These are phyloP conservation scores for Phytophthora agathidicida DNA, from an alignment of 352 stramenopile genomes.

Conservation along the genomic window DNA sequence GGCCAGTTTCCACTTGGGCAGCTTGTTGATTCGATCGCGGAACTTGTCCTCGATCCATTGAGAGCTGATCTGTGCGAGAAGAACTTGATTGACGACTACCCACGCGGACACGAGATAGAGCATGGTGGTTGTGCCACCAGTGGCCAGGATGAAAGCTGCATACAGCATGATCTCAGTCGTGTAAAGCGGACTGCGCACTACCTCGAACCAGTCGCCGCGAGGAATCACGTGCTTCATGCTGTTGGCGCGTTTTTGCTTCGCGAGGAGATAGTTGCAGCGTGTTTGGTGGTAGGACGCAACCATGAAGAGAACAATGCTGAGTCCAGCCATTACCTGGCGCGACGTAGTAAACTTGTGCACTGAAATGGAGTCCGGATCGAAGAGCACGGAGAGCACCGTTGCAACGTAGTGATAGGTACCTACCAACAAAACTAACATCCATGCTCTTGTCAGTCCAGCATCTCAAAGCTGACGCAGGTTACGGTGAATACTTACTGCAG, in stretches of 20 bases:
- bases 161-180: constrained; percentile 73
- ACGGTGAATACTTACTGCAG: constrained; percentile 41
- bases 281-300: constrained; percentile 69
- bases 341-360: constrained; percentile 22
- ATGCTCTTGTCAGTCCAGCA: constrained; percentile 12
- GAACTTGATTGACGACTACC: constrained; percentile 70
- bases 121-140: constrained; percentile 41
- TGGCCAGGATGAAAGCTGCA: constrained; percentile 48
- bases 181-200: constrained; percentile 71
- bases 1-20: constrained; percentile 51
- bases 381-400: constrained; percentile 53
- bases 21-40: constrained; percentile 32
- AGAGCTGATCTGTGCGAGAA: constrained; percentile 56
- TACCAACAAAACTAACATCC: constrained; percentile 49
- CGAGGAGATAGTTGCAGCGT: constrained; percentile 61
- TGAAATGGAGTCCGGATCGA: constrained; percentile 36
- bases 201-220: constrained; percentile 67
- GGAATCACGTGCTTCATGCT: constrained; percentile 60
- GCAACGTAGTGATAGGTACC: constrained; percentile 68
- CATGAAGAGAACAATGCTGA: constrained; percentile 44
- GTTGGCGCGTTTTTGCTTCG: constrained; percentile 57
- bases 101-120: constrained; percentile 56
- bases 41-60: constrained; percentile 72
- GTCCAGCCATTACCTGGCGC: constrained; percentile 18
- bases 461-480: too few species aligned